Base-by-base conservation (phyloP, 2,329 filamentous ascomycete genomes). In the Thelonectria rubi region DNA sequence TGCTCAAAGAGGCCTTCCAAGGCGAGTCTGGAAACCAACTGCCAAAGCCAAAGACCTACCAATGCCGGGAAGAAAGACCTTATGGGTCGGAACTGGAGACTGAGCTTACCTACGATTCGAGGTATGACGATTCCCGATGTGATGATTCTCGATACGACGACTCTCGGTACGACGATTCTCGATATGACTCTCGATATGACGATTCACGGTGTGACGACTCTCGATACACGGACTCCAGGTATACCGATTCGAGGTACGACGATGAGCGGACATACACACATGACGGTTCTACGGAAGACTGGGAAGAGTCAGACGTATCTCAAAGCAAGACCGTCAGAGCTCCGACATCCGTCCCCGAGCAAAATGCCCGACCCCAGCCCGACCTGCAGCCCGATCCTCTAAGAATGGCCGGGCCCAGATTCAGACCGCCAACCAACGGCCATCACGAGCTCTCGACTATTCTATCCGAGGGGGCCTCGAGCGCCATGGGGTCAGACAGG, bases 1-100 rank as follows among this genome's bases (percentile, higher is more conserved):
- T 82, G 47, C 75, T 90, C 9, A 85, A 84, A 55, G 86, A 87
- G 62, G 87, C 86, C 3, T 89, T 90, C 68, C 82, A 82, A 40
- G 87, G 87, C 30, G 86, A 89, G 71, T 89, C 87, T 2, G 80
- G 75, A 3, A 79, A 79, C 10, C 78, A 82, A 60, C 76, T 77
- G 18, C 75, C 81, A 5, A 78, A 79, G 14, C 79, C 81, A 1
- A 78, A 78, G 61, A 77, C 79, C 24, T 86, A 86, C 61, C 79
- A 82, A 39, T 83, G 80, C 53, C 80, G 77, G 30, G 79, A 84
- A 60, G 78, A 82, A 53, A 75, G 77, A 4, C 70, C 67, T 6
- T 75, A 73, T 32, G 70, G 71, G 10, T 62, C 73, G 17, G 68
- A 71, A n/a, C 34, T 37, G 34, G 68, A 69, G 54, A 55, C 67